Base-by-base conservation (phyloP, 768 basidiomycete species). In the Lactarius vividus region DNA sequence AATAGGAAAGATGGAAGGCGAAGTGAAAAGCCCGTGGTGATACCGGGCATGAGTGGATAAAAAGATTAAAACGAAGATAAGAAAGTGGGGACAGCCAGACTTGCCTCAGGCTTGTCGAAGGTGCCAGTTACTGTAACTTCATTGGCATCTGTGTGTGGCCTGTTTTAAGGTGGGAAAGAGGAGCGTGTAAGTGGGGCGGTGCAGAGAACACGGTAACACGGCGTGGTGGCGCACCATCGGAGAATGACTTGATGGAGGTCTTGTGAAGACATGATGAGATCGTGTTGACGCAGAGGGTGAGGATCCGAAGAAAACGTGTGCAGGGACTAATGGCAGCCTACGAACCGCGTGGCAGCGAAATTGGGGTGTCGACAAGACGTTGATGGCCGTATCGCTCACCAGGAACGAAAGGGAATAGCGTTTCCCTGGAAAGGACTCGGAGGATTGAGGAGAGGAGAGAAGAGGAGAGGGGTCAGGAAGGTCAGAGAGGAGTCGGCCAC, bases 121-220 rank as follows among this genome's bases (percentile, higher is more conserved):
- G 70, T 70, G 18, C 70, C 70, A 46, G 70, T 69, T 39, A 70
- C 70, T 11, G 64, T 59, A 42, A 69, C 70, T 52, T 70, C 68
- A 16, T 69, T 64, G 15, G 70, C 70, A 49, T 70, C 64, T 2
- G 55, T 54, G 52, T 64, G 37, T 23, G 70, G 70, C 70, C 70
- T 70, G 57, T 70, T 66, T 70, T 63, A 61, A 60, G 46, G 31
- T 33, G 46, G 13, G 44, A n/a, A n/a, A 23, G 56, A 18, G 3
- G 15, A 10, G 33, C 1, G 18, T 53, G 52, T 18, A 20, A 29
- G 52, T 10, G 59, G 26, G n/a, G 29, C 23, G 31, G 39, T 61
- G 61, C n/a, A 28, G n/a, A 39, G 9, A 63, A 66, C 65, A 66
- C 65, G 65, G 29, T 18, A 35, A 49, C 26, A n/a, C 31, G 56